Evolutionary conservation across 345 rosid genomes (phyloP).

Genomic region (Eucalyptus sp.): DNA sequence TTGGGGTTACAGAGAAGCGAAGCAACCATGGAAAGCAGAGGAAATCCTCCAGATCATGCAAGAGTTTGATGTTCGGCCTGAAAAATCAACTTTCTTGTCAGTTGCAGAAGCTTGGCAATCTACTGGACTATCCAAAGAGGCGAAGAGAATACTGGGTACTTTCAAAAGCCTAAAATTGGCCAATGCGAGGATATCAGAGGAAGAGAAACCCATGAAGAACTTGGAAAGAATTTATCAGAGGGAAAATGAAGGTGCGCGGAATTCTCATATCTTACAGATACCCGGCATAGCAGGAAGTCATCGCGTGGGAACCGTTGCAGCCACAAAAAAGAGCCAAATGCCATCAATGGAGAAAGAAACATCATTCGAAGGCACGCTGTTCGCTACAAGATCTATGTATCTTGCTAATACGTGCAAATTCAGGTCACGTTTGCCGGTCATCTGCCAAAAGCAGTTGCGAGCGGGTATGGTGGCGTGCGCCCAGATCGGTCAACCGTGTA

Average conservation of each 20-base stretch:
- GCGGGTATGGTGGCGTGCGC: conserved; percentile 7
- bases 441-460: conserved; percentile 47
- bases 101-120: conserved; percentile 70
- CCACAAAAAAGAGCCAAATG: conserved; percentile 16
- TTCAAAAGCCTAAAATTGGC: neutral
- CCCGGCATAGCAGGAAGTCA: neutral
- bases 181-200: neutral
- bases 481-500: conserved; percentile 12
- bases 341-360: neutral
- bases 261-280: conserved; percentile 4
- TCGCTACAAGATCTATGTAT: conserved; percentile 19
- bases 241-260: neutral
- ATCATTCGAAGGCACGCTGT: conserved; percentile 7
- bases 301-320: neutral
- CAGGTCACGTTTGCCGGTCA: conserved; percentile 29
- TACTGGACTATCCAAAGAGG: conserved; percentile 44
- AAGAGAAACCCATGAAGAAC: conserved; percentile 5
- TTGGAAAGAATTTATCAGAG: neutral
- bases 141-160: conserved; percentile 17
- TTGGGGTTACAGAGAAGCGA: conserved; percentile 88
- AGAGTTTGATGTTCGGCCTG: conserved; percentile 33
- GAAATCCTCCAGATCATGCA: conserved; percentile 33
- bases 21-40: conserved; percentile 51
- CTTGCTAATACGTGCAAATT: conserved; percentile 32
- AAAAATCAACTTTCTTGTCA: conserved; percentile 46